Evolutionary conservation across 1,284 basidiomycete genomes (phyloP), one percentile per base, ranked within the genome.

Genomic region (Cerrena zonata): DNA sequence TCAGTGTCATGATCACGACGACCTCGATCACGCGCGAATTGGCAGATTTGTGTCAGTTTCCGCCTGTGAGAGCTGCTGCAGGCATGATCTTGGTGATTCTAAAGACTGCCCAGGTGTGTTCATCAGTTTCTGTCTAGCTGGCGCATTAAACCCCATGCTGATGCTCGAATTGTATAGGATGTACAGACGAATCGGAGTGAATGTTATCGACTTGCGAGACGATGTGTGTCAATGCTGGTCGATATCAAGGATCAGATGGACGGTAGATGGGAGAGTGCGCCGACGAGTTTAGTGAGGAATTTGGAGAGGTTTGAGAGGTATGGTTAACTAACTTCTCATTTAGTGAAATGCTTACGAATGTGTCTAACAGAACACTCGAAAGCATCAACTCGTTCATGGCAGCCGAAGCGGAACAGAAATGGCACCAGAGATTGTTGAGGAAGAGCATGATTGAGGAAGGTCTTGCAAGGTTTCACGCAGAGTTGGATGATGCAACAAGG

Each of bases 401-500:
- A 21, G 27, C 40, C 19, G 53, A 58, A 22, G 53, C 54, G 1
- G 53, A 54, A 27, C 47, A 55, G 5, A 61, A 59, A 30, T 61
- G 61, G 60, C 55, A 51, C 21, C 50, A 53, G 11, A 53, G 60
- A 7, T 53, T 63, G 21, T 39, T 58, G 15, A 47, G 55, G 22
- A 63, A 60, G 48, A 49, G 34, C 27, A 51, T 48, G 4, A 63
- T 61, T n/a, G 60, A 63, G 43, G 46, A 41, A 11, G 56, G 54
- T 1, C 47, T 63, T 3, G 49, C 22, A 2, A 51, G 55, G 25
- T 61, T 53, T 34, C 48, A 60, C 37, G 38, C 41, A 4, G 47
- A 53, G 4, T 34, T 63, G 2, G 56, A 59, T 43, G 61, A 63
- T 27, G 58, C 61, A 3, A 60, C 56, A 21, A 43, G 54, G n/a